Evolutionary conservation across 2,329 filamentous ascomycete genomes (phyloP), one percentile per base, ranked within the genome.

Genomic region (Colletotrichum coccodes): DNA sequence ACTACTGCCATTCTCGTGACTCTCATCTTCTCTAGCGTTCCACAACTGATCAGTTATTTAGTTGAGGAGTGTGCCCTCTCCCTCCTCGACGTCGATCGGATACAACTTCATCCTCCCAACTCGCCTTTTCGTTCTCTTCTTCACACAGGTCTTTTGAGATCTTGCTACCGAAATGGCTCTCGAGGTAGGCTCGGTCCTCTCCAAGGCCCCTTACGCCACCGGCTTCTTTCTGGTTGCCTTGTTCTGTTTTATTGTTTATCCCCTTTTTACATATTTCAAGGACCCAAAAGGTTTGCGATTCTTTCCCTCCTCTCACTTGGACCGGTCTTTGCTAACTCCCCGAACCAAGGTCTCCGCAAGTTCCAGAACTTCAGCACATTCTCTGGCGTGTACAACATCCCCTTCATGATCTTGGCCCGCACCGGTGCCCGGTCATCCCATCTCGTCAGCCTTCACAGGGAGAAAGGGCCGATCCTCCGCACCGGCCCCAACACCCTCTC

Each of bases 391-490:
- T 82, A 81, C 6, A 80, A 82, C 56, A 71, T 87, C 3, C 79
- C 83, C 1, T 87, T 84, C 72, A 84, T 85, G 77, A 69, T 82
- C 4, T 76, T 85, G 21, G 81, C 84, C 1, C 79, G 80, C 18
- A 74, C 76, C 12, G 82, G 80, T 0, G 81, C 81, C 67, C 81
- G 84, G 16, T 86, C 84, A 2, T 76, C 75, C 14, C 76, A 80
- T 28, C 76, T 86, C 12, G 67, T 75, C 3, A 77, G 84, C 67
- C 73, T 84, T 49, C 85, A 87, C 75, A 82, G 83, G 64, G 34
- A 62, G 6, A 80, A 79, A 54, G 72, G 83, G 40, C 80, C 82
- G 0, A 78, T 86, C 16, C 28, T 85, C 46, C 80, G 83, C 23
- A 83, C 79, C 3, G 83, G 82, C 0, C 83, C 83, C 6, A 85